Percentiles rank a stretch among this genome's conserved stretches.
These are phyloP conservation scores for Trichosporon faecale DNA, from an alignment of 1,284 basidiomycete genomes.

Conservation along the genomic window DNA sequence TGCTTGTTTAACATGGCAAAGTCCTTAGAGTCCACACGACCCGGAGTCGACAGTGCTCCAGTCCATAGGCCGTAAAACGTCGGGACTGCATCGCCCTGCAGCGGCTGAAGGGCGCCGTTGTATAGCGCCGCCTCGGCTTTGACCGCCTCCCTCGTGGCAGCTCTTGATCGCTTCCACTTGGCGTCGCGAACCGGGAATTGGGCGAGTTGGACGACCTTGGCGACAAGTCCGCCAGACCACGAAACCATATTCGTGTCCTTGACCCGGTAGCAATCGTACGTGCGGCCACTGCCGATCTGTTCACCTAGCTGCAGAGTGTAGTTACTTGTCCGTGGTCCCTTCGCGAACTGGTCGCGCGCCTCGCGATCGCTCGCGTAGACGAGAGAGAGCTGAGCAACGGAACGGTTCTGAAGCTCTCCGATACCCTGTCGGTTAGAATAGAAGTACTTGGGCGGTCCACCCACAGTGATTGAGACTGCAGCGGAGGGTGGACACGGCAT, in stretches of 20 bases:
- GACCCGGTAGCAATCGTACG: conserved; percentile 1
- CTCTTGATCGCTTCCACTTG: conserved; percentile 1
- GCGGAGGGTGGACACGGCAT: background rate
- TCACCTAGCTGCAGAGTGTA: conserved; percentile 5
- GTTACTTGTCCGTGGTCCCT: background rate
- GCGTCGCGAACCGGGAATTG: conserved; percentile 2
- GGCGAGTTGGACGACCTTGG: conserved; percentile 4
- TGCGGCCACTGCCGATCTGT: background rate
- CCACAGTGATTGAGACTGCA: background rate
- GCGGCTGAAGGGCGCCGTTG: background rate
- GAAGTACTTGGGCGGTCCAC: background rate
- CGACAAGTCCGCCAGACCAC: background rate
- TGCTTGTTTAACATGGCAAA: background rate
- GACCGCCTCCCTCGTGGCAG: background rate
- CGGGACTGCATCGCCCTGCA: conserved; percentile 13
- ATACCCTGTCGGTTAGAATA: background rate
- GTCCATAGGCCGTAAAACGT: conserved; percentile 13
- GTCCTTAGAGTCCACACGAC: background rate
- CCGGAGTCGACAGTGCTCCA: background rate
- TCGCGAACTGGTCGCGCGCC: background rate
- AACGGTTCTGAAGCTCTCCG: background rate
- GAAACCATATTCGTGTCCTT: background rate
- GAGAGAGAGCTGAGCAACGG: conserved; percentile 8
- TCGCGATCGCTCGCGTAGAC: background rate
- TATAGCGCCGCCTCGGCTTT: conserved; percentile 14